Percentiles rank a stretch among this genome's conserved stretches.
These are phyloP conservation scores for Graphilbum ipis-grandicollis DNA, from an alignment of 2,329 filamentous ascomycete genomes.

Conservation along the genomic window DNA sequence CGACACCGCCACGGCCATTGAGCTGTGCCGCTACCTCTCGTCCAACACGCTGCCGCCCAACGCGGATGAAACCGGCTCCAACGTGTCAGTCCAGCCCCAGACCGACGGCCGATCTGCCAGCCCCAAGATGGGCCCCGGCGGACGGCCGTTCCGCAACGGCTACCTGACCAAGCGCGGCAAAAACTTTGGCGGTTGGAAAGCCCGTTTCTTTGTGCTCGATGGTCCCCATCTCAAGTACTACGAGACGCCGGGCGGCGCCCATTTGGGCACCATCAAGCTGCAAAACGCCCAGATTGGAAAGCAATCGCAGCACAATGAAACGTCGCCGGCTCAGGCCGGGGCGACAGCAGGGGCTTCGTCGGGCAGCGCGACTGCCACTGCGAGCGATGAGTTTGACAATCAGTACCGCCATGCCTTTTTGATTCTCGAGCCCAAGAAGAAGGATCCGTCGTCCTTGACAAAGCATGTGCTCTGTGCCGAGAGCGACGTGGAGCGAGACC, in stretches of 20 bases:
- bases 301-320: slow-evolving; percentile 52
- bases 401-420: slow-evolving; percentile 95
- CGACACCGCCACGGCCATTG: slow-evolving; percentile 57
- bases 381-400: slow-evolving; percentile 65
- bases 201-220: slow-evolving; percentile 45
- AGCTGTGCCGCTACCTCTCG: slow-evolving; percentile 80
- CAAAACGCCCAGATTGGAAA: slow-evolving; percentile 85
- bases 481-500: slow-evolving; percentile 79
- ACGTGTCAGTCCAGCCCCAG: too few species aligned
- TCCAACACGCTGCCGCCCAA: slow-evolving; percentile 44
- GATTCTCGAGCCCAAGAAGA: slow-evolving; percentile 88
- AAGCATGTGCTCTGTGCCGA: slow-evolving; percentile 93
- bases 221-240: slow-evolving; percentile 66
- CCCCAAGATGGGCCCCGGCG: slow-evolving; percentile 38
- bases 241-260: slow-evolving; percentile 75
- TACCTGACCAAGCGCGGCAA: slow-evolving; percentile 95
- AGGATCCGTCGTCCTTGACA: slow-evolving; percentile 74
- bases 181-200: slow-evolving; percentile 98
- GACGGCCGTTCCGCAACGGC: slow-evolving; percentile 60
- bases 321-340: slow-evolving; percentile 36
- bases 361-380: slow-evolving; percentile 18
- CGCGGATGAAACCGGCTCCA: slow-evolving; percentile 33
- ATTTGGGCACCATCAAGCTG: slow-evolving; percentile 86
- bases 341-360: background rate
- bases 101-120: slow-evolving; percentile 16